Percentiles rank a stretch among this genome's conserved stretches.
Conservation (phyloP, 768 basidiomycete species). For the Harrya chromipes region DNA sequence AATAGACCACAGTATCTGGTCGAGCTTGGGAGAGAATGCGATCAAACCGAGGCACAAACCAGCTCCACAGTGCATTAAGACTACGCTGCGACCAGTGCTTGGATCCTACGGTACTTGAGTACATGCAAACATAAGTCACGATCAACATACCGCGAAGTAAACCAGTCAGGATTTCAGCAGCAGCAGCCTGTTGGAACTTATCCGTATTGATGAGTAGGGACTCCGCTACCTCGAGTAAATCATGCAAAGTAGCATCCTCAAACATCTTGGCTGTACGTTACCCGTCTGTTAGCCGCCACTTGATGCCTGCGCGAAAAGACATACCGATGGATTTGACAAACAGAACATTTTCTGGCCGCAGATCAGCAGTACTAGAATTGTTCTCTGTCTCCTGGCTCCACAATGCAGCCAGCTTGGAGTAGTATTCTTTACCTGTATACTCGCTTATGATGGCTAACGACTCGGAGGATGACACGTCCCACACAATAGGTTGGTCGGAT, state of each 20-base stretch:
- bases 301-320: constrained; percentile 34
- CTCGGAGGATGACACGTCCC: constrained; percentile 53
- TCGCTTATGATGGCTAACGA: constrained; percentile 51
- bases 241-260: constrained; percentile 49
- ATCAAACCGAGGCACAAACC: constrained; percentile 61
- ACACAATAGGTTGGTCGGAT: constrained; percentile 38
- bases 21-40: constrained; percentile 71
- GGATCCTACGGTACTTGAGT: constrained; percentile 47
- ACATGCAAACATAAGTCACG: neutral
- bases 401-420: constrained; percentile 54
- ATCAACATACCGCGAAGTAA: constrained; percentile 59
- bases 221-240: constrained; percentile 55
- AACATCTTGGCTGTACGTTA: constrained; percentile 59
- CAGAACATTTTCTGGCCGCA: constrained; percentile 51
- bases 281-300: constrained; percentile 31
- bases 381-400: constrained; percentile 83
- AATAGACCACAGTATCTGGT: constrained; percentile 78
- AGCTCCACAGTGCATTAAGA: constrained; percentile 62
- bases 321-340: constrained; percentile 51
- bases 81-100: constrained; percentile 75
- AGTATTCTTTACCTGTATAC: constrained; percentile 51
- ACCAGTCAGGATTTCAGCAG: constrained; percentile 71
- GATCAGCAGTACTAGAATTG: constrained; percentile 47
- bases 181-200: constrained; percentile 84
- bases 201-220: constrained; percentile 60